Percentiles rank a stretch among this genome's conserved stretches.
These are phyloP conservation scores for Syncephalastrum racemosum DNA, from an alignment of 371 early-diverging fungal genomes.

Conservation along the genomic window DNA sequence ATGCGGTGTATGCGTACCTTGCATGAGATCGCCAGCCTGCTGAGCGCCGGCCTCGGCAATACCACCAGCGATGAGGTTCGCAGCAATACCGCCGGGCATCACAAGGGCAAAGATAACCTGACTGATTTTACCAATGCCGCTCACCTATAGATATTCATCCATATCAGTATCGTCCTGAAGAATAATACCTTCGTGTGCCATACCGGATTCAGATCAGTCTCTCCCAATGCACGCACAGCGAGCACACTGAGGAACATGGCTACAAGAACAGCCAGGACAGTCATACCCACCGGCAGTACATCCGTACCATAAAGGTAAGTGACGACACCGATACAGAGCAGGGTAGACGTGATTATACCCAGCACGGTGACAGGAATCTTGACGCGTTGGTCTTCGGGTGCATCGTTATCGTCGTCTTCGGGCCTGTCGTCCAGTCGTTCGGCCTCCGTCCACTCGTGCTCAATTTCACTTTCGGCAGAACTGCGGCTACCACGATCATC, in stretches of 20 bases:
- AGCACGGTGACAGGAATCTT: constrained; percentile 55
- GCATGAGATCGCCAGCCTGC: constrained; percentile 76
- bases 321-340: constrained; percentile 60
- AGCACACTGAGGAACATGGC: constrained; percentile 66
- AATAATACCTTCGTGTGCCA: neutral
- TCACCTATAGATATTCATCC: constrained; percentile 24
- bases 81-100: constrained; percentile 70
- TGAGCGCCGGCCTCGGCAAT: constrained; percentile 77
- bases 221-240: constrained; percentile 76
- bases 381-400: constrained; percentile 51
- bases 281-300: constrained; percentile 50
- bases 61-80: constrained; percentile 84
- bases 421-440: constrained; percentile 11
- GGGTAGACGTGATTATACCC: constrained; percentile 61
- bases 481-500: neutral
- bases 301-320: constrained; percentile 57
- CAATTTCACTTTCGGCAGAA: constrained; percentile 20
- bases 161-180: neutral
- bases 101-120: constrained; percentile 81
- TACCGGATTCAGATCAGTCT: constrained; percentile 82
- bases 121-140: constrained; percentile 83
- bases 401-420: constrained; percentile 38
- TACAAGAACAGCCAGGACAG: constrained; percentile 52
- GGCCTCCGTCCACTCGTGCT: constrained; percentile 18
- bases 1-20: constrained; percentile 24